Conservation (phyloP, 306 rosid genomes). For the Cicer cuneatum region DNA sequence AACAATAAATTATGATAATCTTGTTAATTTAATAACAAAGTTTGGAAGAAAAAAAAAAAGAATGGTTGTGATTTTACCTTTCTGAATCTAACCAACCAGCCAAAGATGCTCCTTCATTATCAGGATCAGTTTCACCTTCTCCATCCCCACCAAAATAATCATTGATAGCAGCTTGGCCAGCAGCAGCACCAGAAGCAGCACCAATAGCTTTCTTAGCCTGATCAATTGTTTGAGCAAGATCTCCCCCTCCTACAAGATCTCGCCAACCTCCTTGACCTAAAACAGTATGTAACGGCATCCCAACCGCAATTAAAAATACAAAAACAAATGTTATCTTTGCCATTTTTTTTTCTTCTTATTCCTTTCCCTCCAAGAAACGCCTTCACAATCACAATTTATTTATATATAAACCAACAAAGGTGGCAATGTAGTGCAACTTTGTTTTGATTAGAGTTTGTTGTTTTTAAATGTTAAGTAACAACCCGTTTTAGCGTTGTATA, state of each 20-base stretch:
- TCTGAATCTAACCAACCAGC: slow-evolving; percentile 2
- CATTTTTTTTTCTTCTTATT: slow-evolving; percentile 40
- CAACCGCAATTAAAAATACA: slow-evolving; percentile 42
- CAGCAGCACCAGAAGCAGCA: not conserved
- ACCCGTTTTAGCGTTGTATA: not conserved
- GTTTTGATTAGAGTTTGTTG: not conserved
- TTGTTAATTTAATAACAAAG: no score
- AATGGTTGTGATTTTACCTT: not conserved
- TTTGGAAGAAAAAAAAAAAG: not conserved
- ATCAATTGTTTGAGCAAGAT: not conserved
- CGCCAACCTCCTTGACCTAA: slow-evolving; percentile 28
- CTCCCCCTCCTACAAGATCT: slow-evolving; percentile 26
- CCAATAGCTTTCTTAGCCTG: slow-evolving; percentile 39
- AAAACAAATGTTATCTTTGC: slow-evolving; percentile 34
- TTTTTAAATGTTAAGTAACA: slow-evolving; percentile 35
- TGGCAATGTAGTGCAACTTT: slow-evolving; percentile 41
- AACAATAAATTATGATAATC: no score
- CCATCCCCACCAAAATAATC: not conserved
- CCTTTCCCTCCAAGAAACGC: slow-evolving; percentile 2
- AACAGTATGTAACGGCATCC: slow-evolving; percentile 23
- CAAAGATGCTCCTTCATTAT: not conserved
- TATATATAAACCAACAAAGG: slow-evolving; percentile 26
- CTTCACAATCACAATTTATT: slow-evolving; percentile 4
- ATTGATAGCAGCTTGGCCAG: not conserved
- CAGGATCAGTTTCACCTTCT: not conserved